Base-by-base conservation (phyloP, 2,329 filamentous ascomycete genomes). In the Colletotrichum acutatum region DNA sequence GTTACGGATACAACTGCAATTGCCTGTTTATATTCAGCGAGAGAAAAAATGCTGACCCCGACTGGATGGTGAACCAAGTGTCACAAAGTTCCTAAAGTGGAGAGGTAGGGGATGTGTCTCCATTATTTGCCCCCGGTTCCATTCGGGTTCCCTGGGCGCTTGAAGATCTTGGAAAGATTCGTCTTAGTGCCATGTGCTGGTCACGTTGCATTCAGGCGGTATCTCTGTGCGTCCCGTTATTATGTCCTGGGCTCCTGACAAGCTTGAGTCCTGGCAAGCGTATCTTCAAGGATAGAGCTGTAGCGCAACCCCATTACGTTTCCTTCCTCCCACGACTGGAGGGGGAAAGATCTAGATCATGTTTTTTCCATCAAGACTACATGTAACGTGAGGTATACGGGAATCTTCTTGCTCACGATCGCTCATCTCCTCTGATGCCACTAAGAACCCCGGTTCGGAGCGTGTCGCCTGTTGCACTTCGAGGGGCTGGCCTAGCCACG, bases 141-240 rank as follows among this genome's bases (percentile, higher is more conserved):
- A 59, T 16, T 26, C 16, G 49, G 52, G 53, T 16, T 26, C 26
- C 42, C 28, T 24, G n/a, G 28, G 42, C 53, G 28, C 52, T 9
- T 53, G 65, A 63, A 63, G 52, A 69, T 64, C 58, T 34, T 19
- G 42, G 59, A 58, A 49, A 8, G 32, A 49, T 72, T 53, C 11
- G 28, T 71, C 49, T 52, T 58, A 62, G 64, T 53, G 49, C 37
- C 57, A 22, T 58, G 58, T 53, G 49, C 37, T 67, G 22, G 19
- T 32, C 61, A 9, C 9, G 49, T 67, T 61, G 32, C 52, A 61
- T 52, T 42, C n/a, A 26, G 22, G 22, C 34, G 46, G 34, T 63
- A 26, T 37, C 3, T 62, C 7, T 30, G 26, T 42, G 28, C 22
- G 34, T 52, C 30, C 37, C 63, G 32, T n/a, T 22, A 19, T 24